Percentiles rank a stretch among this genome's conserved stretches.
Evolutionary conservation across 495 filamentous ascomycete species (phyloP).

Genomic region (Daldinia concentrica): DNA sequence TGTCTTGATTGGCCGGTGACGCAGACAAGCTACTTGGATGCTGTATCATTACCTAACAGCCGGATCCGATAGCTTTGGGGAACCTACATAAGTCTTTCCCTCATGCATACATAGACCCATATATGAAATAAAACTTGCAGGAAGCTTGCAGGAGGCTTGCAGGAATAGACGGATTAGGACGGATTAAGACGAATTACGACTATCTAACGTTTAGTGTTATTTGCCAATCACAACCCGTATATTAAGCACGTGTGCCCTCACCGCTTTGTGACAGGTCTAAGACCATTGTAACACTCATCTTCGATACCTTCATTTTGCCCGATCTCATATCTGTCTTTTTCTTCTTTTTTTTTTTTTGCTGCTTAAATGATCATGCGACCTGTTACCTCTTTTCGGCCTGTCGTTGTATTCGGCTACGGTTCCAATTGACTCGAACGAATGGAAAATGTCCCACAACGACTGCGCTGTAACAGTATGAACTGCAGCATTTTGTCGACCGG

Average conservation of each 20-base stretch:
- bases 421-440: constrained; percentile 16
- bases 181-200: not conserved
- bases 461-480: constrained; percentile 25
- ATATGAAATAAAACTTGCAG: constrained; percentile 20
- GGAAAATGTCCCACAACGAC: constrained; percentile 3
- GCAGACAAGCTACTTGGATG: not conserved
- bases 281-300: constrained; percentile 5
- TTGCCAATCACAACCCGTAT: constrained; percentile 29
- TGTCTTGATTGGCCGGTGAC: constrained; percentile 8
- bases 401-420: constrained; percentile 7
- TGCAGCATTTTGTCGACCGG: constrained; percentile 22
- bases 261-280: constrained; percentile 36
- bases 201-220: not conserved
- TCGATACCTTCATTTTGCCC: constrained; percentile 23
- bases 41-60: constrained; percentile 31
- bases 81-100: not conserved
- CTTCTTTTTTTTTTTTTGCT: constrained; percentile 11
- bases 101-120: not conserved
- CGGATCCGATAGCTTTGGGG: constrained; percentile 10
- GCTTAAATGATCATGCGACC: constrained; percentile 33
- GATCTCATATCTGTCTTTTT: constrained; percentile 10
- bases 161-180: not conserved
- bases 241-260: constrained; percentile 35
- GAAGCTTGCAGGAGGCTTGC: not conserved
- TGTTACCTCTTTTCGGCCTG: constrained; percentile 23